Base-by-base conservation (phyloP, 768 basidiomycete species). In the Kwoniella europaea region DNA sequence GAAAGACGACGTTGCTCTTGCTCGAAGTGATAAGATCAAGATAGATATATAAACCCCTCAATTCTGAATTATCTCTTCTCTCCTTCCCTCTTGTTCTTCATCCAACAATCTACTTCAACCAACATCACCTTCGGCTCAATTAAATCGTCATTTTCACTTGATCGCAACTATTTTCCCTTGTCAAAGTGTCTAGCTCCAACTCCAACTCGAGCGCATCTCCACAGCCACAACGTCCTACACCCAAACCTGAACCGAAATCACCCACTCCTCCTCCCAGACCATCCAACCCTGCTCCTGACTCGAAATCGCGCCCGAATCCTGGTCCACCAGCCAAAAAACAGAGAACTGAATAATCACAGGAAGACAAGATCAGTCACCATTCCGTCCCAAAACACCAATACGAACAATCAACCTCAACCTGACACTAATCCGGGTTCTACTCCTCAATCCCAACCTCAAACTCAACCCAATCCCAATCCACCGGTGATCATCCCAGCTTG, bases 211-310 rank as follows among this genome's bases (percentile, higher is more conserved):
- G 22, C 18, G 20, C 54, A 10, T 55, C 22, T 29, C 57, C 15
- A 13, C 29, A 35, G 42, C 15, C 57, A 13, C 15, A 15, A 15
- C 24, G 15, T 15, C n/a, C 16, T 12, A 27, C 22, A 27, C 29
- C 22, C 6, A 4, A n/a, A 35, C 15, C 29, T n/a, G n/a, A 16
- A 44, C 41, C 35, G 20, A 61, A 61, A 43, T n/a, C 41, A 15
- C 59, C 59, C 3, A 43, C 59, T 20, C 59, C 59, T 6, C 27
- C 57, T 44, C 57, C 57, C 13, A 27, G 57, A 13, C 57, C 57
- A 27, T 59, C 57, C 16, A 27, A 59, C 29, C 57, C 57, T 13
- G n/a, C 24, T 13, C 57, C 57, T 13, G 46, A 18, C 2, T 15
- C 46, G 13, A 50, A 50, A 50, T 10, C 46, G 3, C 6, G 46